These are phyloP conservation scores for Paragyromitra xinjiangensis DNA, from an alignment of 495 filamentous ascomycete species.

Conservation along the genomic window DNA sequence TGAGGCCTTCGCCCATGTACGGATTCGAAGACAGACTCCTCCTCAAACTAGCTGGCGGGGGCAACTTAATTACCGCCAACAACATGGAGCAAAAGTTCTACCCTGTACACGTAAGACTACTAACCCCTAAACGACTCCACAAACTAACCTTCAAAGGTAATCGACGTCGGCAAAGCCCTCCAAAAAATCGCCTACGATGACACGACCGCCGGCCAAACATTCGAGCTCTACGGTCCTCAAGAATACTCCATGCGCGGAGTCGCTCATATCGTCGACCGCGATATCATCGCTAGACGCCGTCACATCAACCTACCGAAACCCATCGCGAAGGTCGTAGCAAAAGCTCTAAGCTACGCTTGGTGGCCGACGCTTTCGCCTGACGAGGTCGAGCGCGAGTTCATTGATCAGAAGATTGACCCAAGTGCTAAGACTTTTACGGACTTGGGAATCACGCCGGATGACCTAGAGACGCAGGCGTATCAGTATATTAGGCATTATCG, in stretches of 20 bases:
- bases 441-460: conserved; percentile 83
- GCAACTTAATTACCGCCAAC: conserved; percentile 87
- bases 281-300: conserved; percentile 86
- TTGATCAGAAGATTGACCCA: conserved; percentile 90
- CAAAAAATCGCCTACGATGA: conserved; percentile 91
- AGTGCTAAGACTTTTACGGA: conserved; percentile 95
- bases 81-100: conserved; percentile 89
- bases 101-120: conserved; percentile 81
- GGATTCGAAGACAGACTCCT: conserved; percentile 94
- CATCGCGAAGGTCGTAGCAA: conserved; percentile 74
- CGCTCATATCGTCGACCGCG: conserved; percentile 82
- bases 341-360: conserved; percentile 81
- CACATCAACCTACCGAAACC: conserved; percentile 92
- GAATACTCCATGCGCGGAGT: conserved; percentile 91
- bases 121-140: not conserved
- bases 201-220: conserved; percentile 86
- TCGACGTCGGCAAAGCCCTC: conserved; percentile 87
- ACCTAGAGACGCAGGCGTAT: conserved; percentile 82
- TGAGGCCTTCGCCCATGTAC: conserved; percentile 91
- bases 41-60: conserved; percentile 78
- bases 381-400: conserved; percentile 90
- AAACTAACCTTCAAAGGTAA: conserved; percentile 65
- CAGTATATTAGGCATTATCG: conserved; percentile 73
- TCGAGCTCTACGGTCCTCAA: conserved; percentile 91
- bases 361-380: conserved; percentile 86